Percentiles rank a stretch among this genome's conserved stretches.
These are phyloP conservation scores for Thielaviopsis ethacetica DNA, from an alignment of 2,329 filamentous ascomycete species.

Conservation along the genomic window DNA sequence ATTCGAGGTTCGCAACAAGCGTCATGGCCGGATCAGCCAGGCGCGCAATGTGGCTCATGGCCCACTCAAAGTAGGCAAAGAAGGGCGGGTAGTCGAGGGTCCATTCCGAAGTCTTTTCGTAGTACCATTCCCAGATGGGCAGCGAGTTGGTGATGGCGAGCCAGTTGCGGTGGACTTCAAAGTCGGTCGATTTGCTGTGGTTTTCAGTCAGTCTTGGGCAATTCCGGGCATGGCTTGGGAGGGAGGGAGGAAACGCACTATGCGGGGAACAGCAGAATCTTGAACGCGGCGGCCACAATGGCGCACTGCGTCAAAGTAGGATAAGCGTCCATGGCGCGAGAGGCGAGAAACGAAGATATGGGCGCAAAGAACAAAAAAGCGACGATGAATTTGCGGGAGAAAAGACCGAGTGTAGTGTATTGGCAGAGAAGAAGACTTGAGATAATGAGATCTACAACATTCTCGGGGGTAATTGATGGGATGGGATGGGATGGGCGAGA, in stretches of 20 bases:
- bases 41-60: constrained; percentile 63
- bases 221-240: not conserved
- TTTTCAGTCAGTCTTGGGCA: not conserved
- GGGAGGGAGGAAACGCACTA: constrained; percentile 48
- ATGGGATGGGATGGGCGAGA: not conserved
- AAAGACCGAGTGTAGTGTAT: not conserved
- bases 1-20: constrained; percentile 59
- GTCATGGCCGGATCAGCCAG: constrained; percentile 72
- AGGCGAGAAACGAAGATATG: not conserved
- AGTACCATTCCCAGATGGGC: constrained; percentile 82
- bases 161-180: constrained; percentile 98
- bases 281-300: constrained; percentile 71
- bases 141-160: constrained; percentile 87
- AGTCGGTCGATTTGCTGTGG: constrained; percentile 88
- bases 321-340: constrained; percentile 55
- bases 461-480: not conserved
- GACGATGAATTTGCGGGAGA: not conserved
- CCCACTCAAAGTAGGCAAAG: constrained; percentile 95
- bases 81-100: constrained; percentile 97
- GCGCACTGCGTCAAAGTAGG: constrained; percentile 83
- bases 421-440: no score
- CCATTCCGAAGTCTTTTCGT: constrained; percentile 97
- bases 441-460: not conserved
- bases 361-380: no score
- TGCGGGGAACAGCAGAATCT: constrained; percentile 80